Percentiles rank a stretch among this genome's conserved stretches.
These are phyloP conservation scores for Dryadomyces quercivorus DNA, from an alignment of 2,329 filamentous ascomycete genomes.

Conservation along the genomic window DNA sequence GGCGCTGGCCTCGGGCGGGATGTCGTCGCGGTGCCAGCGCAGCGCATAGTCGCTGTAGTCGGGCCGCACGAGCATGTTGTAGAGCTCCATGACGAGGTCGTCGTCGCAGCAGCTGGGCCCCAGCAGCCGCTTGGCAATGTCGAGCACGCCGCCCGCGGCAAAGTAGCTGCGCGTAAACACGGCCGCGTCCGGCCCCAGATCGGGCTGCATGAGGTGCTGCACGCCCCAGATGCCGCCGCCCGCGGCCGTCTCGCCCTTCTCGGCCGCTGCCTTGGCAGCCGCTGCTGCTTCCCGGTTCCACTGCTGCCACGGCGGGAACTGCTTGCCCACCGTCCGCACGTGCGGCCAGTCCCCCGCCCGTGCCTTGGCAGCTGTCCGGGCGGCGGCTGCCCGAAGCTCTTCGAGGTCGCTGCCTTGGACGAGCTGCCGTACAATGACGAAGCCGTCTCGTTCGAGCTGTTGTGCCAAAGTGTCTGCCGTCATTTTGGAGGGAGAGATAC, in stretches of 20 bases:
- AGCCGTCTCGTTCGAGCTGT: slow-evolving; percentile 58
- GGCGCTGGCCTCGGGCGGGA: slow-evolving; percentile 49
- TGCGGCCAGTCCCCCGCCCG: slow-evolving; percentile 66
- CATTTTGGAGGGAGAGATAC: neutral
- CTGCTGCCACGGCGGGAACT: slow-evolving; percentile 72
- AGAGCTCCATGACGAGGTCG: slow-evolving; percentile 72
- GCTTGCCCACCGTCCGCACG: slow-evolving; percentile 75
- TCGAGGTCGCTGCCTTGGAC: slow-evolving; percentile 41
- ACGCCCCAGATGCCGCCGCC: slow-evolving; percentile 66
- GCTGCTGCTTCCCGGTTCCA: slow-evolving; percentile 24
- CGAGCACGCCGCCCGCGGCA: slow-evolving; percentile 45
- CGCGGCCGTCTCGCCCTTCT: neutral
- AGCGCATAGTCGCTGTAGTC: slow-evolving; percentile 54
- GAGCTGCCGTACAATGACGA: slow-evolving; percentile 57
- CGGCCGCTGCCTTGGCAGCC: slow-evolving; percentile 12
- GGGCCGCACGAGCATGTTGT: slow-evolving; percentile 73
- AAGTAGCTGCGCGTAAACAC: slow-evolving; percentile 64
- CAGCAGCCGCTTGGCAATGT: slow-evolving; percentile 53
- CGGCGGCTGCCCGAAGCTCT: slow-evolving; percentile 47
- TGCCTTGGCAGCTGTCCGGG: slow-evolving; percentile 45
- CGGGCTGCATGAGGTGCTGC: slow-evolving; percentile 70
- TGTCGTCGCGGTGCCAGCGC: slow-evolving; percentile 78
- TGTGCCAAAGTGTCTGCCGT: slow-evolving; percentile 24
- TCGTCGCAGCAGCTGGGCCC: slow-evolving; percentile 35
- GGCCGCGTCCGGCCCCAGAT: slow-evolving; percentile 42